These are phyloP conservation scores for Lachnellula arida DNA, from an alignment of 2,329 filamentous ascomycete genomes.

Conservation along the genomic window DNA sequence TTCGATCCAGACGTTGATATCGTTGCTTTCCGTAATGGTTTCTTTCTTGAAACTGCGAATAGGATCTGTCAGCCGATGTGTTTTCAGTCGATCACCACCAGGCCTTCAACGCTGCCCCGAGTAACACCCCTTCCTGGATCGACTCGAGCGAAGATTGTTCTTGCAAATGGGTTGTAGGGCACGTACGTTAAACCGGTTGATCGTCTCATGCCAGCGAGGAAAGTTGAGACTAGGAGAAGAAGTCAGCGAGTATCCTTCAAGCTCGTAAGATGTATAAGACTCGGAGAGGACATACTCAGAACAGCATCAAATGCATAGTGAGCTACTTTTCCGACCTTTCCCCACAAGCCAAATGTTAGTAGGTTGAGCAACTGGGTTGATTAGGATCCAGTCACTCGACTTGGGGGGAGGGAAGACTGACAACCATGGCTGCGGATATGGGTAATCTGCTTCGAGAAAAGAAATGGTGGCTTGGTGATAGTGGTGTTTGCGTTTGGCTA, in stretches of 20 bases:
- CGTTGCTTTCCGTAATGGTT: constrained; percentile 75
- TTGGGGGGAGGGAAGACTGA: constrained; percentile 25
- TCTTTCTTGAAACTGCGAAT: constrained; percentile 77
- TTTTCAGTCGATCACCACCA: constrained; percentile 5
- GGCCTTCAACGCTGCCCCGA: constrained; percentile 28
- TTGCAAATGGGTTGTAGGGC: neutral
- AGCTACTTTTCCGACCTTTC: constrained; percentile 84
- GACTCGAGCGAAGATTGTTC: neutral
- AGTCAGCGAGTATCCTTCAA: constrained; percentile 16
- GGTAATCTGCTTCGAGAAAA: neutral
- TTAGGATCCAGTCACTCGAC: constrained; percentile 39
- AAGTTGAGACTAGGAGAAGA: constrained; percentile 73
- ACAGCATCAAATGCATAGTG: constrained; percentile 97
- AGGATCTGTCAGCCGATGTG: constrained; percentile 41
- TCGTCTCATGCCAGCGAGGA: constrained; percentile 94
- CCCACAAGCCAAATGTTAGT: constrained; percentile 63
- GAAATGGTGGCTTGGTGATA: neutral
- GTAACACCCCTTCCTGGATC: neutral
- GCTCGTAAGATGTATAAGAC: neutral
- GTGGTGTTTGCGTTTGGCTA: neutral
- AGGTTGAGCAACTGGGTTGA: constrained; percentile 56
- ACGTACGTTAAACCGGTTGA: constrained; percentile 97
- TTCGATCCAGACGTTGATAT: constrained; percentile 82
- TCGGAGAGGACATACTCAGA: constrained; percentile 57
- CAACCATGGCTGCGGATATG: constrained; percentile 36